A percentile compares a stretch with the other conserved stretches of the same genome.
phyloP scores from a whole-genome alignment of 371 early-diverging fungal genomes.

The Batrachochytrium dendrobatidis region DNA sequence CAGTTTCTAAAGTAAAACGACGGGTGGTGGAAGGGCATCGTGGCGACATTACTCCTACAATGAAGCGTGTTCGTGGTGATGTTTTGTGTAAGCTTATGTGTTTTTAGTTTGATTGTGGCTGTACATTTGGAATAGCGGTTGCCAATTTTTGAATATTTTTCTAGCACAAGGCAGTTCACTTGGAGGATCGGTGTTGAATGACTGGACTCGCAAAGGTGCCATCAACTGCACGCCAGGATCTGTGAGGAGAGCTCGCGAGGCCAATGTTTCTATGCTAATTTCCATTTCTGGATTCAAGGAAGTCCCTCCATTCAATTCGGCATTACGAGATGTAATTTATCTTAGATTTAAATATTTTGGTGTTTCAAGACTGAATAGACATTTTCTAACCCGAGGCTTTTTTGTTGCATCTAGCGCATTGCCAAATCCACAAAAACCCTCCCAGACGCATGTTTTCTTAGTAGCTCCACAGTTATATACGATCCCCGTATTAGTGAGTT shows the following conservation, averaged over 20 bases:
- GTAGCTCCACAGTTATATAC: background rate
- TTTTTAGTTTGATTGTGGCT: no score
- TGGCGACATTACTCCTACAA: background rate
- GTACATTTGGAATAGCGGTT: no score
- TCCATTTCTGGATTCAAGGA: background rate
- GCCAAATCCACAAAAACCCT: background rate
- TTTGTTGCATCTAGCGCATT: background rate
- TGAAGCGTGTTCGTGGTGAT: background rate
- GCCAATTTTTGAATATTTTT: no score
- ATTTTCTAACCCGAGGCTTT: no score
- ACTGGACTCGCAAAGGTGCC: no score
- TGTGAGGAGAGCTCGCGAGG: background rate
- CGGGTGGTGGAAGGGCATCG: no score
- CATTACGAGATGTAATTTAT: background rate
- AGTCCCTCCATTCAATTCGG: background rate
- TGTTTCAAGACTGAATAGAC: no score
- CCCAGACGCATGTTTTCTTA: background rate
- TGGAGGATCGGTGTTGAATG: no score
- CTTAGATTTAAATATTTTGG: no score
- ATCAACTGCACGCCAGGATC: conserved; percentile 2
- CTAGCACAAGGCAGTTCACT: no score
- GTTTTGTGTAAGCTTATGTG: no score
- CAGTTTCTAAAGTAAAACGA: no score
- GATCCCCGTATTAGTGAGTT: background rate
- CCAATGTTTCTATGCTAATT: background rate